Evolutionary conservation across 1,139 yeast genomes (phyloP), one percentile per base, ranked within the genome.

Genomic region (Arxiozyma heterogenica): DNA sequence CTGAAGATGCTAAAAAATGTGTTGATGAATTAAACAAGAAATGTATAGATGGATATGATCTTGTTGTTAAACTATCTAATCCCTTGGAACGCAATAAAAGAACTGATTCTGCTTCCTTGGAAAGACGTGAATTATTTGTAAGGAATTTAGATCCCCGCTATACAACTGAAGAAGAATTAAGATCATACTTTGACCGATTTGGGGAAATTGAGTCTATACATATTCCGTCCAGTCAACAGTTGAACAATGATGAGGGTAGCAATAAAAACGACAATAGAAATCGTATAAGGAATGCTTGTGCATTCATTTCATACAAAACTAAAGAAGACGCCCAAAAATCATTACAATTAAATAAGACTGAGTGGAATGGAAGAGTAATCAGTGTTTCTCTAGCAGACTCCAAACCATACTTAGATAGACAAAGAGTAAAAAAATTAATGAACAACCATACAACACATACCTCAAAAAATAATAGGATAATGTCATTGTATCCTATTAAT

Each of bases 51-150:
- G 67, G 63, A 3, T 65, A 60, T 55, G 64, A 66, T n/a, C 62
- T 86, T 44, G 74, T 78, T 0, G 90, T 82, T 0, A 80, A 80
- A 57, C 64, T 82, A 6, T 84, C 91, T 0, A 77, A 79, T 58
- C 87, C 90, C 0, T 61, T 67, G 21, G 65, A 71, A 4, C 72
- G 64, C 48, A 61, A 65, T 15, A 64, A 64, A 8, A 68, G 82
- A 49, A 61, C 73, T 0, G 79, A 78, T 23, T 75, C 79, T 0
- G 69, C 74, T 2, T 54, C 61, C 2, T 73, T 75, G n/a, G 81
- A 79, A 51, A 78, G 78, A 17, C 71, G 86, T 51, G 83, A 81
- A 61, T 62, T 84, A 0, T 75, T 77, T 57, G 71, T 85, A 3
- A 75, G 76, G 22, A 79, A 81, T 47, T 64, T 86, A 18, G 78